Evolutionary conservation across 345 rosid species (phyloP), one percentile per base, ranked within the genome.

Genomic region (Durio zibethinus): DNA sequence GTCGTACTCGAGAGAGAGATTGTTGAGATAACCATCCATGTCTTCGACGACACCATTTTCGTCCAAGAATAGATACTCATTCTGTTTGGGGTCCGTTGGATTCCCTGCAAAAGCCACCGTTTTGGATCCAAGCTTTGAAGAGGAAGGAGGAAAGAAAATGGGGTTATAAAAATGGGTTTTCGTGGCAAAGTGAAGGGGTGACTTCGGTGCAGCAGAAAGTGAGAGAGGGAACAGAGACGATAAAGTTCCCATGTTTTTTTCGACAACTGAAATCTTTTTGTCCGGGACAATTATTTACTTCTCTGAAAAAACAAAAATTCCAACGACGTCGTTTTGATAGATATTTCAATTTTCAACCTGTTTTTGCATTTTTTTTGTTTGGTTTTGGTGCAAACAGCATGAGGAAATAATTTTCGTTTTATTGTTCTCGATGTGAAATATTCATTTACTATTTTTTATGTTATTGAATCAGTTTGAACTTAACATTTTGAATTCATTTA

Each of bases 1-100:
- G 74, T 95, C 99, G 82, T 95, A 95, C 73, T 93, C 99, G 25
- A 94, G 98, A 48, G 99, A 93, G 16, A 95, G 92, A 72, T 89
- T 20, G 78, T 92, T 93, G 74, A 93, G 88, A 85, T 89, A 92
- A 67, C 94, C 94, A 84, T 95, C 97, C 97, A 95, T 89, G 78
- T 95, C 96, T 38, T 90, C 92, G 40, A 91, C 76, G 42, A 68
- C 86, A 57, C 97, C 93, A 68, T 89, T 81, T 76, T 95, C 91
- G 79, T 91, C 93, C 61, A 83, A 62, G 84, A 89, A 93, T 57
- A 40, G 77, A n/a, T 94, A 77, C 74, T 87, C 90, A 15, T 80
- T 77, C 43, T 31, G 67, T 36, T 82, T 81, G 25, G 76, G 80
- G 80, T 82, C 89, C 61, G 80, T 76, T 9, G 83, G 72, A 78